These are phyloP conservation scores for Areca catechu DNA, from an alignment of 176 grass and related monocot species.

Conservation along the genomic window DNA sequence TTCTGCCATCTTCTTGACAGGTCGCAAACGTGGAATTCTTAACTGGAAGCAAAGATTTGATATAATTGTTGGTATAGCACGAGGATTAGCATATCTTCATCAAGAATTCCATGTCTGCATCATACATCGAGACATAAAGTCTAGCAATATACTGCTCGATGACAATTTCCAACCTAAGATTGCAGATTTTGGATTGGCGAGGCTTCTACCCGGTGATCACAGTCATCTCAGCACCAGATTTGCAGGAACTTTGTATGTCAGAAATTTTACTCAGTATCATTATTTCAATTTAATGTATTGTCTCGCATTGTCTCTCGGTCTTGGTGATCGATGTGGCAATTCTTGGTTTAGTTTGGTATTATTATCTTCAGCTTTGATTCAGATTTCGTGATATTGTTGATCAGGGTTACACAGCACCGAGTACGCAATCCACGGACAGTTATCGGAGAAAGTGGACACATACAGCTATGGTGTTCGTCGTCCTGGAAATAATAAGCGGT, in stretches of 20 bases:
- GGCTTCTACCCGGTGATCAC: conserved; percentile 68
- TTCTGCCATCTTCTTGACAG: conserved; percentile 15
- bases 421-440: conserved; percentile 74
- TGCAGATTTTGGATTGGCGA: conserved; percentile 69
- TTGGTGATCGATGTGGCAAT: too few relatives aligned
- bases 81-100: conserved; percentile 72
- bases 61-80: conserved; percentile 76
- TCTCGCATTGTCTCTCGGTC: too few relatives aligned
- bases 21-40: conserved; percentile 47
- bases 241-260: conserved; percentile 79
- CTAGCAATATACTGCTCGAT: conserved; percentile 74
- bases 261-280: not conserved
- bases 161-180: conserved; percentile 65
- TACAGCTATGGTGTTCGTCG: conserved; percentile 71
- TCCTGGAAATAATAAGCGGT: conserved; percentile 80
- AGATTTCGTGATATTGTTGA: conserved; percentile 11
- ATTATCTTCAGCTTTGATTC: too few relatives aligned
- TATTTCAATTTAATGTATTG: too few relatives aligned
- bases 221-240: conserved; percentile 82
- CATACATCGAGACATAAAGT: conserved; percentile 86
- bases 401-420: conserved; percentile 89
- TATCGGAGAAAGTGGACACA: conserved; percentile 76
- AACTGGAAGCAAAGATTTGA: conserved; percentile 71
- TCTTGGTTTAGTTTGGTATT: too few relatives aligned
- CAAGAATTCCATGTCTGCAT: conserved; percentile 79